Base-by-base conservation (phyloP, 208 protist genomes). In the Perkinsela sp. region DNA sequence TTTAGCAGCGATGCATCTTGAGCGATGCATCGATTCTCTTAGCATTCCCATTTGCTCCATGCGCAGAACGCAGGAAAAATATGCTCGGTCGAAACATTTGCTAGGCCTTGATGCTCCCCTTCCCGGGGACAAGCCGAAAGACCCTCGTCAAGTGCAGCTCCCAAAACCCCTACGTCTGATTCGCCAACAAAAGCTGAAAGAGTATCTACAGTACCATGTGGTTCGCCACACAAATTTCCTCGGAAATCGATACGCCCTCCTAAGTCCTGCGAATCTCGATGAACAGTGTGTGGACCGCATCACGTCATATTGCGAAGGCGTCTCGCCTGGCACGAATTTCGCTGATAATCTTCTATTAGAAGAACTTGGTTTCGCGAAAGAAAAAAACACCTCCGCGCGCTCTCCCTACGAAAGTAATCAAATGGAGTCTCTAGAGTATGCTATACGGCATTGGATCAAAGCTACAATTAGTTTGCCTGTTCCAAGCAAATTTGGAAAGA, bases 381-480 rank as follows among this genome's bases (percentile, higher is more conserved):
- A 57, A n/a, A 57, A 57, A 22, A 57, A 57, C 22, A 57, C 6
- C 13, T 6, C 22, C 40, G 22, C 6, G 22, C 13, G 40, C 6
- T n/a, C 22, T 6, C 13, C 22, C 40, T n/a, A 57, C 22, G 40
- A 57, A 22, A n/a, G 13, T n/a, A 57, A 57, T 22, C 13, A 57
- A 6, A 6, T n/a, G 40, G 40, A 57, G 40, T 57, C 13, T 22
- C 6, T 57, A n/a, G 40, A 57, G 40, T 57, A 57, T 22, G 6
- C 22, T 22, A 57, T 57, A 57, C 40, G 40, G 13, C 22, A 6
- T 6, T 57, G 40, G 40, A n/a, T 22, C 40, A 57, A 57, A 57
- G 89, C 82, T 69, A 77, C 71, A 0, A 73, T 77, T 31, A 73
- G 74, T 69, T 16, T 92, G 28, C 87, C 87, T 29, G 70, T 90